A percentile compares a stretch with the other conserved stretches of the same genome.
Evolutionary conservation across 345 rosid genomes (phyloP).

Genomic region (Hevea brasiliensis): DNA sequence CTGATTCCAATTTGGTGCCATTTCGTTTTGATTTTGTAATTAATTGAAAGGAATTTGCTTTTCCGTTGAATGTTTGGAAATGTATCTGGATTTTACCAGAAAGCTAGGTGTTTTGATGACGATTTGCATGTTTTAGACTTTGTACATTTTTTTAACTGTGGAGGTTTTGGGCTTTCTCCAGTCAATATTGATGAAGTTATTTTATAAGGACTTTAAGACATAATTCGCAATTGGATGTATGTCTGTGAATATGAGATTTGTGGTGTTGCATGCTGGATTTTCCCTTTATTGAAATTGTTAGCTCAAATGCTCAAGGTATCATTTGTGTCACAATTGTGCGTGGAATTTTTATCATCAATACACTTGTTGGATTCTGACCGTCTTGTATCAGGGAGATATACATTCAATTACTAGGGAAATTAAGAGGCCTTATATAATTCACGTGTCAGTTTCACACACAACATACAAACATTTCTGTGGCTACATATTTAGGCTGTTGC

Average conservation of each 20-base stretch:
- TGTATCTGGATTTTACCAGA: not conserved
- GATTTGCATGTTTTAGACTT: constrained; percentile 5
- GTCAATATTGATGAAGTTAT: constrained; percentile 7
- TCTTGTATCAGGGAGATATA: too few relatives aligned
- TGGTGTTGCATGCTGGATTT: not conserved
- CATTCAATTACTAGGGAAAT: too few relatives aligned
- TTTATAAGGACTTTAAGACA: not conserved
- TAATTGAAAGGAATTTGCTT: constrained; percentile 31
- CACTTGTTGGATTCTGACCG: not conserved
- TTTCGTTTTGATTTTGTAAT: constrained; percentile 1
- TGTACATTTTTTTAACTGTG: not conserved
- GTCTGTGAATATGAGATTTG: not conserved
- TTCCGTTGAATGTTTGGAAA: not conserved
- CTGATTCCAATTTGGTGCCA: not conserved
- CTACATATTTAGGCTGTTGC: too few relatives aligned
- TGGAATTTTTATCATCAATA: too few relatives aligned
- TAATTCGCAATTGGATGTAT: not conserved
- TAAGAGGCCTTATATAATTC: too few relatives aligned
- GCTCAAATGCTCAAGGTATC: not conserved
- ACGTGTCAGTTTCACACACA: too few relatives aligned
- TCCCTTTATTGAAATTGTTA: not conserved
- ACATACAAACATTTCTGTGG: too few relatives aligned
- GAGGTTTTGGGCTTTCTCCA: not conserved
- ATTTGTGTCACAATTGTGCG: not conserved
- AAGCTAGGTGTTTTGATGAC: not conserved